Percentiles rank a stretch among this genome's conserved stretches.
Conservation (phyloP, 108 stramenopile genomes). For the Conticribra weissflogii region DNA sequence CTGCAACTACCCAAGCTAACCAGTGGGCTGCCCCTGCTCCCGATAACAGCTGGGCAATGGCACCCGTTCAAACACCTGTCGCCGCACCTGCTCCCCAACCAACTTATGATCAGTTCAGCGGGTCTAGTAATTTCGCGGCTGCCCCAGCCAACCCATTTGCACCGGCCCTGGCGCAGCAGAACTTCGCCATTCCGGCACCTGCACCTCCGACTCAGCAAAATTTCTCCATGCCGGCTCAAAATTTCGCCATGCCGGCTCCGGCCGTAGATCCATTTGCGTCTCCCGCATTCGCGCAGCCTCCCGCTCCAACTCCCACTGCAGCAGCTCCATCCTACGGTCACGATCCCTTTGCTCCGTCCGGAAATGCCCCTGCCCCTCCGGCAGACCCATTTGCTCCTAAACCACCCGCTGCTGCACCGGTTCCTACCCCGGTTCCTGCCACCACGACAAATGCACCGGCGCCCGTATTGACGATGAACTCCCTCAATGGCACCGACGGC, state of each 20-base stretch:
- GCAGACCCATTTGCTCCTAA: constrained; percentile 20
- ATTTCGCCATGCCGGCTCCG: constrained; percentile 13
- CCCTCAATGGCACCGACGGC: constrained; percentile 50
- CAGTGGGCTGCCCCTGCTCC: constrained; percentile 41
- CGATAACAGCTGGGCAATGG: constrained; percentile 32
- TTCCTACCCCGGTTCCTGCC: constrained; percentile 10
- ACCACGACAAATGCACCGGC: constrained; percentile 14
- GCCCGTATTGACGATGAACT: constrained; percentile 35
- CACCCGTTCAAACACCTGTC: constrained; percentile 21
- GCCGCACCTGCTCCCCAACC: constrained; percentile 18
- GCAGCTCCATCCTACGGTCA: constrained; percentile 14
- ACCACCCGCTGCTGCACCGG: not conserved
- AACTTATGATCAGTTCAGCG: constrained; percentile 13
- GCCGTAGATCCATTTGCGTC: constrained; percentile 24
- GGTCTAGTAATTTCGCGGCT: constrained; percentile 6
- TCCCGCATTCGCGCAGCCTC: constrained; percentile 31
- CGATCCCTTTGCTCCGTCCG: constrained; percentile 23
- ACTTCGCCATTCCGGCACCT: constrained; percentile 2
- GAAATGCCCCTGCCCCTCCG: too few relatives aligned
- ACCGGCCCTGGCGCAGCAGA: constrained; percentile 5
- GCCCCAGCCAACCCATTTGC: constrained; percentile 31
- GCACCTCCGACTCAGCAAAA: constrained; percentile 20
- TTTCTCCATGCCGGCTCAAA: constrained; percentile 11
- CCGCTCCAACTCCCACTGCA: constrained; percentile 18
- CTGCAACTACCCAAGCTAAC: constrained; percentile 41